Evolutionary conservation across 805 yeast species (phyloP), one percentile per base, ranked within the genome.

Genomic region (Monosporozyma yasuniensis): DNA sequence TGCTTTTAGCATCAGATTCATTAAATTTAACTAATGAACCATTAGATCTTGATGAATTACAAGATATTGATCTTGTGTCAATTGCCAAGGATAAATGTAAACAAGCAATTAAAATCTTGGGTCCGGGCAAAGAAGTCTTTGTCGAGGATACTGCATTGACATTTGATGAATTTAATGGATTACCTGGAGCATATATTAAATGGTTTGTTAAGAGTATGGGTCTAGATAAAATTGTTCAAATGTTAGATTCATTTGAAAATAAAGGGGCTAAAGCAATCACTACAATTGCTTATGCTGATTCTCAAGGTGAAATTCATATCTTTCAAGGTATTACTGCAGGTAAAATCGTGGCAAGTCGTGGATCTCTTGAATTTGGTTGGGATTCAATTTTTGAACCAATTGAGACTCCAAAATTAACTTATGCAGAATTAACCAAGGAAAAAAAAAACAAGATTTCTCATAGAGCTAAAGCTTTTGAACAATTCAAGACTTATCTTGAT

Each of bases 61-160:
- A 93, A 69, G 99, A 96, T 28, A 69, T 91, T n/a, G 58, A 59
- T 21, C 77, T 89, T 45, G 83, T 82, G 41, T 86, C 85, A 49
- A 91, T 93, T 42, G 85, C 96, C 0, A 74, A 72, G 43, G 87
- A 81, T 61, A 93, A 93, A 65, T 87, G 95, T 50, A 69, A 57
- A 27, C 68, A 74, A 59, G 75, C 81, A 11, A 96, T 96, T 2
- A 84, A 91, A 5, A 61, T 66, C 11, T 62, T 78, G 8, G 68
- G 79, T 3, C 64, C 72, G 2, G 93, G 95, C 6, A 53, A 50
- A 0, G 91, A 98, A 0, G 97, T 88, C 0, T 73, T 93, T 50
- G 96, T 90, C 3, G 99, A 93, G 64, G 99, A 93, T 61, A 93
- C 99, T 0, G 90, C 96, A 47, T 76, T 93, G 38, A 87, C 84